Evolutionary conservation across 352 stramenopile genomes (phyloP).

Genomic region (Phytophthora ohioensis): DNA sequence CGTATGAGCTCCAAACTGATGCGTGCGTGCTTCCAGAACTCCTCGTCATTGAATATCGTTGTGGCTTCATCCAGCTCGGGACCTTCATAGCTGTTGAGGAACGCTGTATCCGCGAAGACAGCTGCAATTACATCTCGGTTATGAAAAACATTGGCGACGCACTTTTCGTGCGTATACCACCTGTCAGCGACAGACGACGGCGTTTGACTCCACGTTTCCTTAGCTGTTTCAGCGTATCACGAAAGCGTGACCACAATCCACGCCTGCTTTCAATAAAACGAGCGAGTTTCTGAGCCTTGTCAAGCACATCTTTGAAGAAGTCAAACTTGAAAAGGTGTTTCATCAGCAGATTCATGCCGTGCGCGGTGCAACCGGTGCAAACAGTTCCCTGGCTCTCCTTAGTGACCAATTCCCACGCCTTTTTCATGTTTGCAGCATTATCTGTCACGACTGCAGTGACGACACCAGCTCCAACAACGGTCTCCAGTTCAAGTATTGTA

Average conservation of each 20-base stretch:
- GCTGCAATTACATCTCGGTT: too few species aligned
- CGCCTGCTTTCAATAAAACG: not conserved
- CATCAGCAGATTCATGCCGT: constrained; percentile 28
- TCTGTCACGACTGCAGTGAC: constrained; percentile 18
- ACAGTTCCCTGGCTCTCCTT: not conserved
- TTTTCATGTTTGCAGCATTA: constrained; percentile 28
- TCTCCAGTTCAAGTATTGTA: constrained; percentile 15
- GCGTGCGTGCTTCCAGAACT: too few species aligned
- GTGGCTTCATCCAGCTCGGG: too few species aligned
- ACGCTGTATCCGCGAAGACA: too few species aligned
- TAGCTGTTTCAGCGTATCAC: not conserved
- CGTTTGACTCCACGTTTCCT: not conserved
- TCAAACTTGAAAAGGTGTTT: constrained; percentile 30
- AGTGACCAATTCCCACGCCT: not conserved
- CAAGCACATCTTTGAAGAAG: not conserved
- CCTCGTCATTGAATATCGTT: too few species aligned
- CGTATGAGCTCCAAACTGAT: too few species aligned
- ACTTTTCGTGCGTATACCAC: too few species aligned
- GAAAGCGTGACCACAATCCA: not conserved
- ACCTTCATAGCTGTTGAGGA: too few species aligned
- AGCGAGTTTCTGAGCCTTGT: not conserved
- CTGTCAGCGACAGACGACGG: not conserved
- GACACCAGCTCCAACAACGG: not conserved
- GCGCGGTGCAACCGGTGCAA: constrained; percentile 16
- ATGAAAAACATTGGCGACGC: too few species aligned